Conservation (phyloP, 2,329 filamentous ascomycete genomes). For the Cladosporium austrohemisphaericum region DNA sequence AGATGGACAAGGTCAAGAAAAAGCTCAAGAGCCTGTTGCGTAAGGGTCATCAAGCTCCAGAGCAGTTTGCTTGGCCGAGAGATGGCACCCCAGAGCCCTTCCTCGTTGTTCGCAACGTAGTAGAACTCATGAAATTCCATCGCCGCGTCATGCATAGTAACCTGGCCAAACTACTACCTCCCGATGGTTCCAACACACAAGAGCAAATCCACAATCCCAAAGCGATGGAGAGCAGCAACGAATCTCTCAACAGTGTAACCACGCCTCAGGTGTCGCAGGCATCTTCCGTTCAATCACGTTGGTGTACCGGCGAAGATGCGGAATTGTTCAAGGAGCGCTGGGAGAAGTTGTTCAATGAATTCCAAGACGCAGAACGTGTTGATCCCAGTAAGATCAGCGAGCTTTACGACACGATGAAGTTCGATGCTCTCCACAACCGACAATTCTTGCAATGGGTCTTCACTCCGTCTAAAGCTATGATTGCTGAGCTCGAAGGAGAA, state of each 20-base stretch:
- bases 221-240: conserved; percentile 38
- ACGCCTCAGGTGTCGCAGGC: conserved; percentile 18
- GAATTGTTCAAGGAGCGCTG: conserved; percentile 93
- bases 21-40: conserved; percentile 90
- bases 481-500: conserved; percentile 54
- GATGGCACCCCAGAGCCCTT: conserved; percentile 91
- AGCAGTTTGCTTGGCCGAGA: conserved; percentile 95
- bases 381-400: conserved; percentile 98
- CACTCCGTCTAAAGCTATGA: conserved; percentile 74
- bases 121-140: conserved; percentile 97
- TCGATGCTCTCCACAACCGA: conserved; percentile 93
- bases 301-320: conserved; percentile 95
- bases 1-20: conserved; percentile 99
- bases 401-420: conserved; percentile 99
- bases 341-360: conserved; percentile 97
- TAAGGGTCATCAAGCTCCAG: conserved; percentile 86
- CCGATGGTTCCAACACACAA: conserved; percentile 59
- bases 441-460: conserved; percentile 98
- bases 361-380: conserved; percentile 94
- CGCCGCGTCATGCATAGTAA: conserved; percentile 93
- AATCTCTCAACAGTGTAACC: conserved; percentile 8
- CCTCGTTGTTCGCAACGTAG: conserved; percentile 84
- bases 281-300: conserved; percentile 70
- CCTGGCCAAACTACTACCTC: conserved; percentile 69
- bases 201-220: conserved; percentile 49